These are phyloP conservation scores for Citrus hindsii DNA, from an alignment of 345 rosid genomes.

Conservation along the genomic window DNA sequence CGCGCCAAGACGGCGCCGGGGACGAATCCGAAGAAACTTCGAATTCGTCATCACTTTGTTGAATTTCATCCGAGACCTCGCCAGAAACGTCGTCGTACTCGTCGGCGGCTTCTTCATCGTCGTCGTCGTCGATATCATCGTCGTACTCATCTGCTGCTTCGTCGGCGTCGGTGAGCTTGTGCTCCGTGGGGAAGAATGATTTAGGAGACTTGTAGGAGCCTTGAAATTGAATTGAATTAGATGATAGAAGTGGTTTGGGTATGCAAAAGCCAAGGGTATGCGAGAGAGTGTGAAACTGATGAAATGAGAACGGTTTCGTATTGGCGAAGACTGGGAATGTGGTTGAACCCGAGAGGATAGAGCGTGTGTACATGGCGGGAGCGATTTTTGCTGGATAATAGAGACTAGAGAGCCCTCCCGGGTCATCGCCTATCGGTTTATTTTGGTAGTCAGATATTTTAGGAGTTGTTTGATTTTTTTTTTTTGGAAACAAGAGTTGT, in stretches of 20 bases:
- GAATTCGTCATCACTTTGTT: conserved; percentile 45
- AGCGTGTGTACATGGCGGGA: conserved; percentile 60
- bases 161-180: conserved; percentile 62
- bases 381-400: conserved; percentile 19
- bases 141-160: conserved; percentile 49
- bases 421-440: neutral
- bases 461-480: too few relatives aligned
- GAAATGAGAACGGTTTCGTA: conserved; percentile 23
- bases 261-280: conserved; percentile 22
- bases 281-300: conserved; percentile 15
- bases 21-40: conserved; percentile 33
- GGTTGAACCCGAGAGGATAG: conserved; percentile 38
- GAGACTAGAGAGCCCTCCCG: conserved; percentile 5
- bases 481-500: too few relatives aligned
- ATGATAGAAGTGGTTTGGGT: conserved; percentile 30
- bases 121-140: conserved; percentile 37
- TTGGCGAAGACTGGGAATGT: conserved; percentile 11
- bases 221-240: conserved; percentile 13
- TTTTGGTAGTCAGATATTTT: neutral
- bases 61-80: conserved; percentile 35
- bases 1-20: conserved; percentile 25
- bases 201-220: conserved; percentile 39
- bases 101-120: conserved; percentile 53
- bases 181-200: conserved; percentile 43
- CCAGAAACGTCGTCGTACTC: conserved; percentile 56